Evolutionary conservation across 768 basidiomycete species (phyloP).

Genomic region (Galerina sulciceps): DNA sequence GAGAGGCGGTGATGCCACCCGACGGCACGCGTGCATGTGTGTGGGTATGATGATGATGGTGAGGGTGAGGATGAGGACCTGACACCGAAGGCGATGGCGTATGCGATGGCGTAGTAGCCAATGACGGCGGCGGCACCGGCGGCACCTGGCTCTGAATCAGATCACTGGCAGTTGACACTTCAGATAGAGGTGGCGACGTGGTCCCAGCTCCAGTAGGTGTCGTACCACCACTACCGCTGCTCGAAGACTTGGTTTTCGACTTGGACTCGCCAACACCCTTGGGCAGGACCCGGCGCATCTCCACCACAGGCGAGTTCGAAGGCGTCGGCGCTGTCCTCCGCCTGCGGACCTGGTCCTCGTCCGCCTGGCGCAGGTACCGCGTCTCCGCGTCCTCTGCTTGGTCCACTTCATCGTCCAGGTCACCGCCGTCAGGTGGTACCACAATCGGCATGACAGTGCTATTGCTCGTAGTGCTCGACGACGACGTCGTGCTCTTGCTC

Average conservation of each 20-base stretch:
- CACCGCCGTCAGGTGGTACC: not conserved
- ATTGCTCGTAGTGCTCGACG: constrained; percentile 26
- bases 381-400: constrained; percentile 23
- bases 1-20: constrained; percentile 12
- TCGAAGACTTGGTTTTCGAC: not conserved
- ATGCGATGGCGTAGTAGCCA: not conserved
- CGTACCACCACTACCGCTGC: constrained; percentile 12
- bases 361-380: constrained; percentile 27
- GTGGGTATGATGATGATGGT: too few species aligned
- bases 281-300: constrained; percentile 30
- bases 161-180: not conserved
- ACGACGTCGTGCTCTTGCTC: constrained; percentile 25
- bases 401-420: not conserved
- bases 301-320: constrained; percentile 56
- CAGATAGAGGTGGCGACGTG: constrained; percentile 5
- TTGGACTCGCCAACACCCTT: constrained; percentile 14
- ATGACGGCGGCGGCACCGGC: too few species aligned
- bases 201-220: constrained; percentile 8
- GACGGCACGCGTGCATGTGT: not conserved
- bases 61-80: too few species aligned
- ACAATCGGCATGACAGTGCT: constrained; percentile 23
- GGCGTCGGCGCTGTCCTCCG: constrained; percentile 55
- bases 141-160: too few species aligned
- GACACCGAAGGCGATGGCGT: not conserved
- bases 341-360: constrained; percentile 29